Evolutionary conservation across 805 yeast genomes (phyloP).

Genomic region (Myxozyma mucilagina): DNA sequence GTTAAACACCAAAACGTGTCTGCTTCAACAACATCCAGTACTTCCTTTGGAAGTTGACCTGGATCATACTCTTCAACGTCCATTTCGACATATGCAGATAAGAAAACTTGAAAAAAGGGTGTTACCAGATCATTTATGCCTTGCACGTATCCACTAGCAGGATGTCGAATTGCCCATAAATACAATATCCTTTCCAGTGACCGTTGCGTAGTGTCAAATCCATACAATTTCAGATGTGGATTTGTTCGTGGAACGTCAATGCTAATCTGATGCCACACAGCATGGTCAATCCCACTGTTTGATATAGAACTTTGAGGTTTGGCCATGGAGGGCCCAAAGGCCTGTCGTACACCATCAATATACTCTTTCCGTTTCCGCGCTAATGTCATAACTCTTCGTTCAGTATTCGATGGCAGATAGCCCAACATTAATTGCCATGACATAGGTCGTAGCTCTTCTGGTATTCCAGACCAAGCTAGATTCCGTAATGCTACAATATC

Average conservation of each 20-base stretch:
- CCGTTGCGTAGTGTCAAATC: slow-evolving; percentile 67
- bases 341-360: slow-evolving; percentile 67
- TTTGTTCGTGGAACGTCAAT: slow-evolving; percentile 95
- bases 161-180: slow-evolving; percentile 95
- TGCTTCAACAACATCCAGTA: slow-evolving; percentile 76
- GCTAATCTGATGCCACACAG: slow-evolving; percentile 92
- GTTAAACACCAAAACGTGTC: slow-evolving; percentile 97
- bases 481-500: slow-evolving; percentile 70
- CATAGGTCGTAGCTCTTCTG: slow-evolving; percentile 72
- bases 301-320: neutral
- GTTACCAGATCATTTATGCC: slow-evolving; percentile 94
- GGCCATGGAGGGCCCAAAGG: slow-evolving; percentile 41
- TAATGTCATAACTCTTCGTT: slow-evolving; percentile 68
- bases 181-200: slow-evolving; percentile 79
- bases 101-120: slow-evolving; percentile 86
- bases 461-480: slow-evolving; percentile 93
- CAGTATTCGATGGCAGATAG: slow-evolving; percentile 81
- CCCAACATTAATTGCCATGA: slow-evolving; percentile 91
- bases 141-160: slow-evolving; percentile 97
- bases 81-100: slow-evolving; percentile 61
- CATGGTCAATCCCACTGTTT: slow-evolving; percentile 62
- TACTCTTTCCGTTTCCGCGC: slow-evolving; percentile 85
- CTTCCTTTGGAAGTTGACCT: slow-evolving; percentile 55
- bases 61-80: slow-evolving; percentile 63
- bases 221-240: slow-evolving; percentile 75